phyloP scores from a whole-genome alignment of 108 stramenopile species.

The Discostella pseudostelligera region DNA sequence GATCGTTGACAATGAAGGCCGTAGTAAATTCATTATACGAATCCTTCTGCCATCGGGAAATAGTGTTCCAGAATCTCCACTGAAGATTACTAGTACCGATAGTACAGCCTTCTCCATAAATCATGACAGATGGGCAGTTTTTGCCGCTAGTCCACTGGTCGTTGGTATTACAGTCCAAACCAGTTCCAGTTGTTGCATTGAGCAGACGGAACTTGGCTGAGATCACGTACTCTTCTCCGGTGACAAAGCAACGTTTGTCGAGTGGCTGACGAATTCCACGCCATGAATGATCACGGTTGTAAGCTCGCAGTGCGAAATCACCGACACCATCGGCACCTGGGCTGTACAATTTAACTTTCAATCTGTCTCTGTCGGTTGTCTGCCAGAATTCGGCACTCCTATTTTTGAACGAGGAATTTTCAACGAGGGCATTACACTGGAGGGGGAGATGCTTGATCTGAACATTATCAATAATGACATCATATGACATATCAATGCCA shows the following conservation, averaged over 20 bases:
- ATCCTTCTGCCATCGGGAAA: constrained; percentile 32
- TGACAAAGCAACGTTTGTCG: constrained; percentile 40
- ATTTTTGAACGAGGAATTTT: constrained; percentile 31
- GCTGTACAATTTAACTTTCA: constrained; percentile 17
- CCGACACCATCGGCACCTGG: constrained; percentile 16
- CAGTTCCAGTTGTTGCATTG: constrained; percentile 27
- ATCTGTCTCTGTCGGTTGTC: constrained; percentile 22
- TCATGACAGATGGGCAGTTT: constrained; percentile 41
- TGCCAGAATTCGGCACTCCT: constrained; percentile 24
- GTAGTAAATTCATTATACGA: constrained; percentile 36
- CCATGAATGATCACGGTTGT: constrained; percentile 20
- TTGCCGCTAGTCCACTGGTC: constrained; percentile 12
- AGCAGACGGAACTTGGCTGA: constrained; percentile 40
- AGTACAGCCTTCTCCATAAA: constrained; percentile 33
- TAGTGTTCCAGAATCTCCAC: constrained; percentile 34
- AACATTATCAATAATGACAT: constrained; percentile 41
- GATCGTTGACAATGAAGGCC: constrained; percentile 25
- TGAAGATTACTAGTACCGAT: constrained; percentile 10
- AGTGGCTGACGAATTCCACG: constrained; percentile 32
- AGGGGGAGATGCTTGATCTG: constrained; percentile 19
- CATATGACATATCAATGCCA: constrained; percentile 19
- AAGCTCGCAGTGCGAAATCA: constrained; percentile 39
- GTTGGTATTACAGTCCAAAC: constrained; percentile 34
- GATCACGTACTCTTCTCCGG: constrained; percentile 34
- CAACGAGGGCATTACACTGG: constrained; percentile 31